These are phyloP conservation scores for Linanthus parryae DNA, from an alignment of 148 eudicot species.

Conservation along the genomic window DNA sequence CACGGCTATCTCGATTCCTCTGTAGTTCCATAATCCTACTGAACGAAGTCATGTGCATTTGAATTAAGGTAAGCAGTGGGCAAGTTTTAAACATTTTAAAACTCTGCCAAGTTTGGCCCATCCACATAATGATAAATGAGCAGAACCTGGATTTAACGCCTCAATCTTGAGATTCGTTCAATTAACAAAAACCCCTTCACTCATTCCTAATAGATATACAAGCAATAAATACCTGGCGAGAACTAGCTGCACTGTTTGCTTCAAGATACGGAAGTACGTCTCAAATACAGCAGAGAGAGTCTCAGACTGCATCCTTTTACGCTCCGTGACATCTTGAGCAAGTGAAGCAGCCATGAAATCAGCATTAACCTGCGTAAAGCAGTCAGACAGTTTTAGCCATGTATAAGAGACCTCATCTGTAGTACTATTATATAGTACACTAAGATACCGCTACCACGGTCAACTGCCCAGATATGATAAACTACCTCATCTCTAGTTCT, in stretches of 20 bases:
- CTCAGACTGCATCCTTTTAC: conserved; percentile 63
- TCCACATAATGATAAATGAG: neutral
- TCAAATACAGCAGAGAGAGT: conserved; percentile 74
- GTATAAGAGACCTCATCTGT: no score
- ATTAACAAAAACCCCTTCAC: neutral
- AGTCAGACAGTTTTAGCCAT: conserved; percentile 3
- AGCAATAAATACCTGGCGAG: conserved; percentile 34
- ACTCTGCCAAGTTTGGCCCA: neutral
- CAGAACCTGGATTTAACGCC: neutral
- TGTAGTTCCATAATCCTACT: no score
- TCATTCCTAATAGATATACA: neutral
- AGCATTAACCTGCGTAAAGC: conserved; percentile 63
- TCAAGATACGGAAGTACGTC: conserved; percentile 79
- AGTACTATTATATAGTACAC: no score
- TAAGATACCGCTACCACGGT: no score
- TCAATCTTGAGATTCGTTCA: no score
- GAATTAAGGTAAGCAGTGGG: no score
- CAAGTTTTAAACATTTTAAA: no score
- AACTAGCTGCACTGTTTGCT: conserved; percentile 45
- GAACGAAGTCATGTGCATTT: no score
- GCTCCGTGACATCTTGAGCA: conserved; percentile 62
- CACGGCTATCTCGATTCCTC: no score
- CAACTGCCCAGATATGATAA: no score
- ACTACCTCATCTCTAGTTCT: conserved; percentile 83
- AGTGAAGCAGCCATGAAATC: conserved; percentile 78